These are phyloP conservation scores for Chalciporus sp. DNA, from an alignment of 1,284 basidiomycete species.

Conservation along the genomic window DNA sequence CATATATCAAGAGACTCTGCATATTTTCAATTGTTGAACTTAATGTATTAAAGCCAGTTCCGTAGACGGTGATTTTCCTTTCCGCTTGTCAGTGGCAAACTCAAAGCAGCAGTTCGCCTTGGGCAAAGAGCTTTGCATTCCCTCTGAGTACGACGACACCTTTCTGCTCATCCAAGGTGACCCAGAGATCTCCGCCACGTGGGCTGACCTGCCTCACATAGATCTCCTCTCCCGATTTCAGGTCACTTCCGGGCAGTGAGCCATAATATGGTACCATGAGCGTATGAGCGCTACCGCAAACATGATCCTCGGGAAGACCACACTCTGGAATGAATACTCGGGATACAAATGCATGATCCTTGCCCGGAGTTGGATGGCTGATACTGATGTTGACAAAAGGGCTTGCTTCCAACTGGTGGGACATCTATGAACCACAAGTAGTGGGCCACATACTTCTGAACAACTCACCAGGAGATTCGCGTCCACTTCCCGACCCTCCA, in stretches of 20 bases:
- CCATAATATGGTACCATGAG: conserved; percentile 56
- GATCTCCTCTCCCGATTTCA: conserved; percentile 34
- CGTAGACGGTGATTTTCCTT: background rate
- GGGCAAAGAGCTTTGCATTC: conserved; percentile 36
- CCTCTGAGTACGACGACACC: conserved; percentile 41
- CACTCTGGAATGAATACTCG: conserved; percentile 53
- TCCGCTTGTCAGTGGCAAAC: background rate
- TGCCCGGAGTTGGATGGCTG: conserved; percentile 39
- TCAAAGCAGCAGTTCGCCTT: conserved; percentile 37
- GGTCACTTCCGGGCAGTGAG: conserved; percentile 35
- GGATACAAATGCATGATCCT: conserved; percentile 45
- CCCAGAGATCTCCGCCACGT: conserved; percentile 50
- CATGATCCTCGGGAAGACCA: conserved; percentile 53
- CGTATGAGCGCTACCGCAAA: conserved; percentile 61
- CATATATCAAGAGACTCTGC: conserved; percentile 12
- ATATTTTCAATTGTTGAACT: conserved; percentile 1
- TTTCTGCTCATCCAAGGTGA: conserved; percentile 40
- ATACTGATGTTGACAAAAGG: conserved; percentile 39
- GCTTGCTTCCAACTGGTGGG: background rate
- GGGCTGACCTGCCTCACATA: conserved; percentile 53
- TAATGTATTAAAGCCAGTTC: conserved; percentile 4
- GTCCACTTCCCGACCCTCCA: conserved; percentile 41
- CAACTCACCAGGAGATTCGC: conserved; percentile 41
- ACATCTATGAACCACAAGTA: background rate
- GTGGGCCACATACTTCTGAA: background rate